Evolutionary conservation across 2,329 filamentous ascomycete genomes (phyloP).

Genomic region (Colletotrichum musicola): DNA sequence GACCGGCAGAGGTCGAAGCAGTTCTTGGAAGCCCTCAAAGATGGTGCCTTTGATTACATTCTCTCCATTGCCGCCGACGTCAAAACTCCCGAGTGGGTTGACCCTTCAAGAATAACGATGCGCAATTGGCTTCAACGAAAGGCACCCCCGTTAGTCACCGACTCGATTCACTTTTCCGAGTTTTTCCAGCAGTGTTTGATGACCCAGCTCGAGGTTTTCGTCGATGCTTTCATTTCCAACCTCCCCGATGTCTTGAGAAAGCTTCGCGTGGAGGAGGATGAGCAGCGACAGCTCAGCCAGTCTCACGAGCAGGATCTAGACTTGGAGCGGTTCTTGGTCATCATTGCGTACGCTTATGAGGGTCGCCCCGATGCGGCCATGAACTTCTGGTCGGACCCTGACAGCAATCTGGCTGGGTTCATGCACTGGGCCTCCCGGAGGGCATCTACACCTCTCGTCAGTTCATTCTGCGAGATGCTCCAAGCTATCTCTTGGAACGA

Average conservation of each 20-base stretch:
- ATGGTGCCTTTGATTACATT: conserved; percentile 93
- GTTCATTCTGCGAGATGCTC: conserved; percentile 96
- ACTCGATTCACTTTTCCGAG: conserved; percentile 76
- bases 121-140: conserved; percentile 87
- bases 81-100: conserved; percentile 85
- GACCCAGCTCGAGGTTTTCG: conserved; percentile 86
- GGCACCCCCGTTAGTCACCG: conserved; percentile 75
- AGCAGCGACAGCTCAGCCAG: conserved; percentile 79
- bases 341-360: conserved; percentile 93
- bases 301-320: conserved; percentile 76
- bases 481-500: conserved; percentile 87
- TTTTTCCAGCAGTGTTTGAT: conserved; percentile 81
- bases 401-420: conserved; percentile 94
- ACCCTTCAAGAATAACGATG: conserved; percentile 86
- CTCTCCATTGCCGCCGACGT: conserved; percentile 87
- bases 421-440: conserved; percentile 96
- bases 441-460: conserved; percentile 95
- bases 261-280: conserved; percentile 89
- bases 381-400: conserved; percentile 91
- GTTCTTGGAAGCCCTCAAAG: conserved; percentile 83
- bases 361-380: conserved; percentile 85
- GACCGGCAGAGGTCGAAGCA: conserved; percentile 77
- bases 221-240: conserved; percentile 94
- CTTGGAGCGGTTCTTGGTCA: conserved; percentile 89
- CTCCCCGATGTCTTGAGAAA: conserved; percentile 92